phyloP scores from a whole-genome alignment of 2,329 filamentous ascomycete genomes.

The Verticillium longisporum region DNA sequence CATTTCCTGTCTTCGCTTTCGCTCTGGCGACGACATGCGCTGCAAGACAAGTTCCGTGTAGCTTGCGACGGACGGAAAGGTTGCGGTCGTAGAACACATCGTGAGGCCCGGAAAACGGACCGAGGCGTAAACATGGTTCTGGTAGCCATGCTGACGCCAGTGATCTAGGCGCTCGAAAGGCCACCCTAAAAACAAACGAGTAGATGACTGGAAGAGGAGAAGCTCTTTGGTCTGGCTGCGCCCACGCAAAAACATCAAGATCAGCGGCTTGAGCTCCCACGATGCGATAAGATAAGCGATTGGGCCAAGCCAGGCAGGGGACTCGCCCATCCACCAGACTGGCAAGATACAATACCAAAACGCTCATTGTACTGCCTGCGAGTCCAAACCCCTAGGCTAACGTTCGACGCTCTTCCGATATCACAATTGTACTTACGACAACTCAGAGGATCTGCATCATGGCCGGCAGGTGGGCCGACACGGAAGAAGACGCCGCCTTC shows the following conservation, averaged over 20 bases:
- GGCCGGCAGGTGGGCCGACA: conserved; percentile 65
- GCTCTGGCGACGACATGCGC: background rate
- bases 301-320: background rate
- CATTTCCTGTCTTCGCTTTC: conserved; percentile 53
- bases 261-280: background rate
- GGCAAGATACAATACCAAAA: background rate
- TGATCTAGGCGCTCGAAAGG: background rate
- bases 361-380: background rate
- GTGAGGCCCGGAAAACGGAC: background rate
- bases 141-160: background rate
- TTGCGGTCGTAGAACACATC: background rate
- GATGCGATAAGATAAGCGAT: background rate
- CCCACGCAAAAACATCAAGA: background rate
- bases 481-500: conserved; percentile 71
- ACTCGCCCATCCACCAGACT: background rate
- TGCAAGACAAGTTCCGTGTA: background rate
- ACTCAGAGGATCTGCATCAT: background rate
- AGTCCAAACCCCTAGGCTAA: background rate
- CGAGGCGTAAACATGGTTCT: background rate
- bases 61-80: background rate
- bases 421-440: no score
- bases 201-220: background rate
- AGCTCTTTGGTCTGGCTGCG: background rate
- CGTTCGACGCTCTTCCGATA: background rate
- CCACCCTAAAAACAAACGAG: no score